Percentiles rank a stretch among this genome's conserved stretches.
Conservation (phyloP, 2,329 filamentous ascomycete genomes). For the Teratosphaeriaceae sp. region DNA sequence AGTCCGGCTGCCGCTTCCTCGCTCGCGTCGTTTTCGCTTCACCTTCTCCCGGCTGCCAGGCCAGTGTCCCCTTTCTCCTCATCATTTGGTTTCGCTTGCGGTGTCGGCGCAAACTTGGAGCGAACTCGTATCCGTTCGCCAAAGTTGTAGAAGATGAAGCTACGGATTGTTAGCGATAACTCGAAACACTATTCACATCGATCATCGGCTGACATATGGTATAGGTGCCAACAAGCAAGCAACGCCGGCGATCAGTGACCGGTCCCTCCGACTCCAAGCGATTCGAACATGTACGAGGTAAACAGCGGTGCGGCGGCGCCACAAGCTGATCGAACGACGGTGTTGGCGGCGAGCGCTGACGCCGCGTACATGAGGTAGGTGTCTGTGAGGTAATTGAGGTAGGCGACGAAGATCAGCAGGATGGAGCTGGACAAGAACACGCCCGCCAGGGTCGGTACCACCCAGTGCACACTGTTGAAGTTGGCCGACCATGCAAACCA, state of each 20-base stretch:
- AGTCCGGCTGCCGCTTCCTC: too few species aligned
- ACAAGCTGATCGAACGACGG: conserved; percentile 22
- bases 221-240: conserved; percentile 27
- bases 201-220: too few species aligned
- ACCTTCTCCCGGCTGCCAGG: too few species aligned
- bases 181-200: too few species aligned
- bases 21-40: too few species aligned
- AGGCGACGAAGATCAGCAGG: conserved; percentile 45
- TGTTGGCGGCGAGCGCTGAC: conserved; percentile 25
- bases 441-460: conserved; percentile 41
- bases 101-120: too few species aligned
- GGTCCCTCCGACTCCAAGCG: conserved; percentile 26
- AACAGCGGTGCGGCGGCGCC: conserved; percentile 26
- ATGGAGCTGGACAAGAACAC: conserved; percentile 37
- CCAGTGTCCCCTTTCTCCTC: too few species aligned
- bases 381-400: conserved; percentile 50
- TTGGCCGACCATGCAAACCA: conserved; percentile 30
- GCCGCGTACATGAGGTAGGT: conserved; percentile 37
- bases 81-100: too few species aligned
- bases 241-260: conserved; percentile 40
- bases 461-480: conserved; percentile 41
- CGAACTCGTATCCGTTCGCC: too few species aligned
- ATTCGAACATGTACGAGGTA: conserved; percentile 26
- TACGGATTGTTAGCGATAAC: too few species aligned
- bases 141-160: too few species aligned